Evolutionary conservation across 768 basidiomycete species (phyloP).

Genomic region (Russula ochroleuca): DNA sequence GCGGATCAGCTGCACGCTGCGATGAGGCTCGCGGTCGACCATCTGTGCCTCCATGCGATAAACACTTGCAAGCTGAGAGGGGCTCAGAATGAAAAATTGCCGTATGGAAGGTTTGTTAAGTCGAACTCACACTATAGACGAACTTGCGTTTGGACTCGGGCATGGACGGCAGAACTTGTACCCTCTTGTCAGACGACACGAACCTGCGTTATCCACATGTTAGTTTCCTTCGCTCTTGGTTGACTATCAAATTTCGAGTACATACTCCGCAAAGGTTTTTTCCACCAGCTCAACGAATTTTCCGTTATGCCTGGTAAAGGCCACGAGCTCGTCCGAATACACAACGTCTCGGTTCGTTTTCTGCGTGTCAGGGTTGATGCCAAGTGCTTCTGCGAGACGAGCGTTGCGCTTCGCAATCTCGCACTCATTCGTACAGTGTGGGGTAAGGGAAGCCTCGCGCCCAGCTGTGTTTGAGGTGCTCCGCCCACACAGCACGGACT

Average conservation of each 20-base stretch:
- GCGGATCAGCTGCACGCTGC: conserved; percentile 78
- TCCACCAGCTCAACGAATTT: conserved; percentile 75
- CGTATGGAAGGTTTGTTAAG: conserved; percentile 9
- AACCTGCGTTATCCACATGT: conserved; percentile 45
- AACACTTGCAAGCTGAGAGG: conserved; percentile 58
- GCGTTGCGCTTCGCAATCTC: conserved; percentile 82
- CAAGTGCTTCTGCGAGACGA: conserved; percentile 83
- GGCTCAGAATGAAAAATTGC: conserved; percentile 7
- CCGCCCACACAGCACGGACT: conserved; percentile 68
- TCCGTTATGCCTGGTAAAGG: conserved; percentile 54
- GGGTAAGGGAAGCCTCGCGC: conserved; percentile 39
- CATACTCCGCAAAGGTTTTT: conserved; percentile 75
- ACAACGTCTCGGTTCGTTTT: conserved; percentile 40
- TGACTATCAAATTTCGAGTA: neutral
- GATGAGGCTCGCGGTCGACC: conserved; percentile 87
- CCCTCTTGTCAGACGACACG: conserved; percentile 57
- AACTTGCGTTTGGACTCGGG: conserved; percentile 76
- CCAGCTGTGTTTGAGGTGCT: conserved; percentile 44
- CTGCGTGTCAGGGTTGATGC: conserved; percentile 59
- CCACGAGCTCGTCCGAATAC: conserved; percentile 61
- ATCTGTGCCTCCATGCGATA: conserved; percentile 84
- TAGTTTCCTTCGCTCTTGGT: neutral
- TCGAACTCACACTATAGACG: conserved; percentile 60
- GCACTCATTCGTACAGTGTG: conserved; percentile 84
- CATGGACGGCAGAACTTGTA: conserved; percentile 78